A percentile compares a stretch with the other conserved stretches of the same genome.
Evolutionary conservation across 2,329 filamentous ascomycete genomes (phyloP).

Genomic region (Cordyceps javanica): DNA sequence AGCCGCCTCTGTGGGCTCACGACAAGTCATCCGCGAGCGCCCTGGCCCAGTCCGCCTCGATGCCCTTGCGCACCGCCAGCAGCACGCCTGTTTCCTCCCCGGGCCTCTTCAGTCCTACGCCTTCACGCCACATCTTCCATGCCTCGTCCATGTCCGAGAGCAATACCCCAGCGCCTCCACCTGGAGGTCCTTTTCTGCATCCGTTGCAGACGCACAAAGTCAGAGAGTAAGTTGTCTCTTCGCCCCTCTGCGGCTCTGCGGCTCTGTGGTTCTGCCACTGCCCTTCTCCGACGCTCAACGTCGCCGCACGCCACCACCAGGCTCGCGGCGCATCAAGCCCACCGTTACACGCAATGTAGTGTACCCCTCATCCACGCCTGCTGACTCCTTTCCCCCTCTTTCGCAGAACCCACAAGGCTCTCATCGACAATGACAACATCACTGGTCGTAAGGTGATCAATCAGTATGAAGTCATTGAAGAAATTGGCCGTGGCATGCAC

Average conservation of each 20-base stretch:
- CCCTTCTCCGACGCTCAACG: slow-evolving; percentile 5
- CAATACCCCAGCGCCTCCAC: slow-evolving; percentile 42
- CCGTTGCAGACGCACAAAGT: slow-evolving; percentile 67
- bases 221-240: slow-evolving; percentile 57
- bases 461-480: slow-evolving; percentile 93
- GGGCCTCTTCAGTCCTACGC: slow-evolving; percentile 52
- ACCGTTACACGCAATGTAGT: slow-evolving; percentile 5
- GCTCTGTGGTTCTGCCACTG: neutral
- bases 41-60: slow-evolving; percentile 30
- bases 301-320: neutral
- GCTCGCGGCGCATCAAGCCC: neutral
- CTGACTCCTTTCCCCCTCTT: slow-evolving; percentile 8
- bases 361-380: neutral
- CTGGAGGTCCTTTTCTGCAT: slow-evolving; percentile 59
- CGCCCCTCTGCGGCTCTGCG: no score
- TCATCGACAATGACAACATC: slow-evolving; percentile 80
- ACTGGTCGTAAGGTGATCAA: slow-evolving; percentile 96
- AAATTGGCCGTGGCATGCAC: slow-evolving; percentile 91
- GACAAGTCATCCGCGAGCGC: neutral
- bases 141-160: slow-evolving; percentile 45
- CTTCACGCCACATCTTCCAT: slow-evolving; percentile 32
- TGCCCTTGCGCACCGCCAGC: slow-evolving; percentile 42
- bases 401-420: slow-evolving; percentile 74
- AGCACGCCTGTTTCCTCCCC: slow-evolving; percentile 57
- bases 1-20: slow-evolving; percentile 5